A percentile compares a stretch with the other conserved stretches of the same genome.
Conservation (phyloP, 129 eudicot genomes). For the Cynara cardunculus region DNA sequence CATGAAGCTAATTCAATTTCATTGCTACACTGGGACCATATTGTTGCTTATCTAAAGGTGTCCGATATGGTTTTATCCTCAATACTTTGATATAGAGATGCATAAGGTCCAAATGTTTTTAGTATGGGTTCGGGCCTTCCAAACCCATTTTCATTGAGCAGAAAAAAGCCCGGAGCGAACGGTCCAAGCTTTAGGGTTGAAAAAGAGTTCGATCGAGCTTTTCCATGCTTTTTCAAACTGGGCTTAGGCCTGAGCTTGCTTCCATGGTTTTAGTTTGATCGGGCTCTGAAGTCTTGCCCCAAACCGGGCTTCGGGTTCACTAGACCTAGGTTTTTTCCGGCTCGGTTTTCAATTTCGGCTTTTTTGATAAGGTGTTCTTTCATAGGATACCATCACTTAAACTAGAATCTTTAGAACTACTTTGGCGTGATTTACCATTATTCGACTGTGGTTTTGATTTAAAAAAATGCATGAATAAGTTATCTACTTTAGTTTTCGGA, state of each 20-base stretch:
- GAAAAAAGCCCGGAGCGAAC: not conserved
- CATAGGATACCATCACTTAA: not conserved
- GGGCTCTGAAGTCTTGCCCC: not conserved
- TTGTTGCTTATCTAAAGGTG: not conserved
- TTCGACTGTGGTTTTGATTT: not conserved
- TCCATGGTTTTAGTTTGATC: not conserved
- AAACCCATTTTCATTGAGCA: not conserved
- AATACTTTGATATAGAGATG: not conserved
- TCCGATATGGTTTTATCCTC: not conserved
- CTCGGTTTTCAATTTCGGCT: not conserved
- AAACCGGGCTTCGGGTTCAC: not conserved
- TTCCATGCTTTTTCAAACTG: not conserved
- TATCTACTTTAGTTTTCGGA: not conserved
- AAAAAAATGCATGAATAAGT: not conserved
- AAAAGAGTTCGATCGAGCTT: not conserved
- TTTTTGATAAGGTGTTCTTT: not conserved
- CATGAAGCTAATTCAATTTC: not conserved
- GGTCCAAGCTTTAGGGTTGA: too few relatives aligned
- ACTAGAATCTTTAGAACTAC: not conserved
- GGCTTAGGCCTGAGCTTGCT: not conserved
- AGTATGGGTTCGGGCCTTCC: too few relatives aligned
- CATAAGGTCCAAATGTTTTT: too few relatives aligned
- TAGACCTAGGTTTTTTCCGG: not conserved
- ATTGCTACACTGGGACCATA: not conserved
- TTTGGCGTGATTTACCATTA: not conserved